Evolutionary conservation across 2,329 filamentous ascomycete species (phyloP).

Genomic region (Furcasterigmium furcatum): DNA sequence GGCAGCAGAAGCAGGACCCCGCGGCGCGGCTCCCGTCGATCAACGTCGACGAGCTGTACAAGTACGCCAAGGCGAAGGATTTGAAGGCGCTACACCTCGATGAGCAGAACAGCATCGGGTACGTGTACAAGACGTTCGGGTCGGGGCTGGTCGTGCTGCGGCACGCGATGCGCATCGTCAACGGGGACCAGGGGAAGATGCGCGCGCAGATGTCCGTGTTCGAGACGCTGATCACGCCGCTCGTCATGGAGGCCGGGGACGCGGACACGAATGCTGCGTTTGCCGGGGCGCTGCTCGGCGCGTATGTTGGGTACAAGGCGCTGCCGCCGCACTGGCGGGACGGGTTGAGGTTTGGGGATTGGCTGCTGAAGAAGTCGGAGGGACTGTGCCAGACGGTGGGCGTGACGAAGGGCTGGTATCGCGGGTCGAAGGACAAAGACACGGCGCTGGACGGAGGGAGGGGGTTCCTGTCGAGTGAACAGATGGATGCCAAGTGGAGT

Average conservation of each 20-base stretch:
- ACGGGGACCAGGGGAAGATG: constrained; percentile 10
- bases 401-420: constrained; percentile 27
- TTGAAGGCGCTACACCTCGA: constrained; percentile 41
- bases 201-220: constrained; percentile 26
- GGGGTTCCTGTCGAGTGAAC: constrained; percentile 28
- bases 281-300: constrained; percentile 46
- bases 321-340: constrained; percentile 46
- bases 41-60: constrained; percentile 35
- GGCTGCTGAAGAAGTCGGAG: constrained; percentile 40
- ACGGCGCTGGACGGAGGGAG: constrained; percentile 37
- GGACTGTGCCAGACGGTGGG: constrained; percentile 34
- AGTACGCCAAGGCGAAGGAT: constrained; percentile 30
- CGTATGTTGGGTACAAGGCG: constrained; percentile 40
- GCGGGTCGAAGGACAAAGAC: constrained; percentile 31
- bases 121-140: constrained; percentile 51
- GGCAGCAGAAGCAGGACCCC: constrained; percentile 21
- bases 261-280: constrained; percentile 53
- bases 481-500: constrained; percentile 25
- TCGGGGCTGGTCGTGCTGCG: constrained; percentile 41
- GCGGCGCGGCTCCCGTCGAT: constrained; percentile 17
- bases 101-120: constrained; percentile 41
- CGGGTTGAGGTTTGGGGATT: constrained; percentile 39
- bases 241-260: constrained; percentile 50
- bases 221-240: constrained; percentile 41
- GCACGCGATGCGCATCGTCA: constrained; percentile 33